Percentiles rank a stretch among this genome's conserved stretches.
Conservation (phyloP, 2,329 filamentous ascomycete genomes). For the Ustilaginoidea virens region DNA sequence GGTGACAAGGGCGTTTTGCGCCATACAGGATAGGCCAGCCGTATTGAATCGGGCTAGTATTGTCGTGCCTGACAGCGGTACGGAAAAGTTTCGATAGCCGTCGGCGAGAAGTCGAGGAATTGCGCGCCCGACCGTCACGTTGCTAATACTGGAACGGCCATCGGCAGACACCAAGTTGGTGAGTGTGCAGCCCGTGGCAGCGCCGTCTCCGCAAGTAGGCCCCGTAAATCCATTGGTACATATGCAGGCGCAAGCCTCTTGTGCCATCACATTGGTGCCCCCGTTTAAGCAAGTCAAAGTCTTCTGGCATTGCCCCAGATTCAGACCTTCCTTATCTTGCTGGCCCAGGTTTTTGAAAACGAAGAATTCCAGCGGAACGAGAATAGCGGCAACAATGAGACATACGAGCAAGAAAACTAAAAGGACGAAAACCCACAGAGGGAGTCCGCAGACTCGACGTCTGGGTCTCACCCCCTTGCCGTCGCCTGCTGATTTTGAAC, state of each 20-base stretch:
- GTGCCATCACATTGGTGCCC: conserved; percentile 56
- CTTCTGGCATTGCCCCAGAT: conserved; percentile 38
- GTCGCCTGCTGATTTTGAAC: conserved; percentile 6
- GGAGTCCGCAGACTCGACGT: conserved; percentile 70
- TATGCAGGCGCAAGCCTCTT: conserved; percentile 64
- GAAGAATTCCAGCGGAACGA: conserved; percentile 57
- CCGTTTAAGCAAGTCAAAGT: conserved; percentile 61
- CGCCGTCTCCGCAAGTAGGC: conserved; percentile 31
- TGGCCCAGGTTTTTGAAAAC: conserved; percentile 36
- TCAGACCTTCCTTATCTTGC: conserved; percentile 19
- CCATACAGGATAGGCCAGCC: conserved; percentile 61
- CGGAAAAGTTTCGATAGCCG: conserved; percentile 52
- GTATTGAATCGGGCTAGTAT: conserved; percentile 65
- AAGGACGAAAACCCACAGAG: conserved; percentile 61
- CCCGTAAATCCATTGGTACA: conserved; percentile 78
- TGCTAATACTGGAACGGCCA: conserved; percentile 25
- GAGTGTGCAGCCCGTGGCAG: conserved; percentile 36
- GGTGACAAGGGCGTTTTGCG: conserved; percentile 76
- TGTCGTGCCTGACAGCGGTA: conserved; percentile 54
- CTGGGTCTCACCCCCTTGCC: conserved; percentile 11
- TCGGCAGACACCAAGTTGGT: conserved; percentile 27
- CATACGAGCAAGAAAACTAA: conserved; percentile 49
- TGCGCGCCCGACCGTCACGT: conserved; percentile 69
- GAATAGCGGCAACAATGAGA: conserved; percentile 64
- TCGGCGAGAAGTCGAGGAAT: conserved; percentile 59